A percentile compares a stretch with the other conserved stretches of the same genome.
These are phyloP conservation scores for Besnoitia besnoiti DNA, from an alignment of 169 alveolate genomes.

Conservation along the genomic window DNA sequence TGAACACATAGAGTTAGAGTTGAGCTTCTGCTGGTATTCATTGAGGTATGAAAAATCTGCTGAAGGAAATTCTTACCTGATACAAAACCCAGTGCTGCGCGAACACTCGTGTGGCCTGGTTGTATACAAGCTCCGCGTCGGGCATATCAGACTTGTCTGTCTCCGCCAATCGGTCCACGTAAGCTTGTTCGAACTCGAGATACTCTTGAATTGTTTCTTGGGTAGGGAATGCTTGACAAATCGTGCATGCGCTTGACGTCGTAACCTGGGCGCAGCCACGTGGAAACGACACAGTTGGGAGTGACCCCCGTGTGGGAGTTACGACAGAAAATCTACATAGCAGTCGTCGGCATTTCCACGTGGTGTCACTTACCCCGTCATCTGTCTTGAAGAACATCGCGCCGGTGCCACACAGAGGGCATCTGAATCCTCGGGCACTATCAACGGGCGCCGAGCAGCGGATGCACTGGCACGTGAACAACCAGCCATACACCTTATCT, in stretches of 20 bases:
- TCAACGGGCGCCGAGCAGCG: constrained; percentile 73
- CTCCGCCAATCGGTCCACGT: constrained; percentile 70
- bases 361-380: constrained; percentile 31
- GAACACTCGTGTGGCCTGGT: constrained; percentile 74
- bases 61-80: constrained; percentile 26
- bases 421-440: constrained; percentile 76
- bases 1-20: background rate
- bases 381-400: constrained; percentile 59
- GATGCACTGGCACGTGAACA: constrained; percentile 75
- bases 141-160: constrained; percentile 71
- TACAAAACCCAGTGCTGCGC: constrained; percentile 76
- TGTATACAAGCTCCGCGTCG: constrained; percentile 76
- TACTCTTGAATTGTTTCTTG: constrained; percentile 26
- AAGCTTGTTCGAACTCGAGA: constrained; percentile 56
- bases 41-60: background rate
- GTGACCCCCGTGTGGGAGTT: too few relatives aligned
- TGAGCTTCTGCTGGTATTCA: background rate
- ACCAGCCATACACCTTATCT: constrained; percentile 72
- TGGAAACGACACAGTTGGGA: background rate
- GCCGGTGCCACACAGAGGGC: constrained; percentile 78
- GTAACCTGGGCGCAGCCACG: constrained; percentile 44
- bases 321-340: background rate
- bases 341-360: background rate
- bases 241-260: constrained; percentile 59
- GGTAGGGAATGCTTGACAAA: constrained; percentile 56